Evolutionary conservation across 176 grass and related monocot genomes (phyloP).

Genomic region (Eleusine indica): DNA sequence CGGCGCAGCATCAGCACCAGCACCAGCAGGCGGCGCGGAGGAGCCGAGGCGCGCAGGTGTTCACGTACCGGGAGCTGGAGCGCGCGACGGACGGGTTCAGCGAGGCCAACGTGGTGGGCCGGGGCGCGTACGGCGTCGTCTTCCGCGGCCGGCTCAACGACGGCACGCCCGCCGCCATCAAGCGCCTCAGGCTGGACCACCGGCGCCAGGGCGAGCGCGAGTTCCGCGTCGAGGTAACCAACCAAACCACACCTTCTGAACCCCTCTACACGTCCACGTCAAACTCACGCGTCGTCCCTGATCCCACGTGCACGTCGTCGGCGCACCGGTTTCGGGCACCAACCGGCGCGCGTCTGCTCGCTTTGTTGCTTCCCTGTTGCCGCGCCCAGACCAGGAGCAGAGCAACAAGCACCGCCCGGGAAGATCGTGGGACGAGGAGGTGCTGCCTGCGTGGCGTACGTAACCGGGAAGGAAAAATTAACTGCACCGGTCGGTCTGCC

Average conservation of each 20-base stretch:
- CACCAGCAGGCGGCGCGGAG: constrained; percentile 40
- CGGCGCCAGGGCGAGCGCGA: constrained; percentile 89
- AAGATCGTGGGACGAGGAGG: neutral
- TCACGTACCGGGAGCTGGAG: constrained; percentile 95
- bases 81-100: constrained; percentile 84
- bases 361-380: neutral
- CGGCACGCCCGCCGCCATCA: constrained; percentile 84
- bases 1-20: constrained; percentile 51
- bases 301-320: neutral
- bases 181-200: constrained; percentile 74
- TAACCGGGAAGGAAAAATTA: constrained; percentile 14
- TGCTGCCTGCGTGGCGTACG: constrained; percentile 19
- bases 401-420: neutral
- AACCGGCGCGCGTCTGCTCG: neutral
- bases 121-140: constrained; percentile 59
- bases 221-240: constrained; percentile 83
- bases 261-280: neutral
- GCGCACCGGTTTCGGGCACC: neutral
- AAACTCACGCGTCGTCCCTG: neutral
- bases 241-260: neutral
- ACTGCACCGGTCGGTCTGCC: neutral
- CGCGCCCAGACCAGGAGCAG: neutral
- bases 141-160: constrained; percentile 77
- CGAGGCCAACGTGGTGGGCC: constrained; percentile 76
- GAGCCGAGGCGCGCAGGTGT: constrained; percentile 74